These are phyloP conservation scores for Cynara cardunculus DNA, from an alignment of 129 eudicot species.

Conservation along the genomic window DNA sequence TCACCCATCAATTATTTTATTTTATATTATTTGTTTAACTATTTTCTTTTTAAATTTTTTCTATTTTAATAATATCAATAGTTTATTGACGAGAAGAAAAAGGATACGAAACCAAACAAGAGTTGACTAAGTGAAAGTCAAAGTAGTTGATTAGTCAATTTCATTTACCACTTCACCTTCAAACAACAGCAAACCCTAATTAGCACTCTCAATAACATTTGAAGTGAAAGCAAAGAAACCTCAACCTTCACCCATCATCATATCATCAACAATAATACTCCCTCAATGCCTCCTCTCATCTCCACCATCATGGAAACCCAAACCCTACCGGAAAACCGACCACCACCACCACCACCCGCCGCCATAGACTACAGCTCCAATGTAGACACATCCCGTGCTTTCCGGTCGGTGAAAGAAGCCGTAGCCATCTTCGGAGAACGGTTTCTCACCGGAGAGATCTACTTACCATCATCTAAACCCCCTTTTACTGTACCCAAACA, in stretches of 20 bases:
- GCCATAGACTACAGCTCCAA: constrained; percentile 42
- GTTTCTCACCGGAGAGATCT: constrained; percentile 47
- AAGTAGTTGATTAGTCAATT: constrained; percentile 54
- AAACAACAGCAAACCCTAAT: constrained; percentile 32
- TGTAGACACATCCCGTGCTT: constrained; percentile 74
- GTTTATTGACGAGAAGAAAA: too few species aligned
- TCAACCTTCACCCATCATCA: constrained; percentile 2
- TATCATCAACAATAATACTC: constrained; percentile 26
- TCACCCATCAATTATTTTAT: too few species aligned
- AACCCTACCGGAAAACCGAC: constrained; percentile 1
- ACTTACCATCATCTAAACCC: constrained; percentile 40
- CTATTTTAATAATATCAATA: too few species aligned
- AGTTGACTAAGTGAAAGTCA: too few species aligned
- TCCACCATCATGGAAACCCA: constrained; percentile 33
- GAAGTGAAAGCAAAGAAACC: constrained; percentile 78
- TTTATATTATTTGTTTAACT: too few species aligned
- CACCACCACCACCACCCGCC: not conserved
- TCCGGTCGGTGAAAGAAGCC: constrained; percentile 85
- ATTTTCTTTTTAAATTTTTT: too few species aligned
- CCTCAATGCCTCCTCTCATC: constrained; percentile 6
- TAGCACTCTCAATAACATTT: constrained; percentile 19
- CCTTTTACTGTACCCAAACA: constrained; percentile 45
- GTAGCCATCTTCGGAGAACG: constrained; percentile 78
- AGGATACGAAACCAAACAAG: too few species aligned
- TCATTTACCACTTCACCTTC: constrained; percentile 40